Percentiles rank a stretch among this genome's conserved stretches.
Evolutionary conservation across 176 grass and related monocot genomes (phyloP).

Genomic region (Typha latifolia): DNA sequence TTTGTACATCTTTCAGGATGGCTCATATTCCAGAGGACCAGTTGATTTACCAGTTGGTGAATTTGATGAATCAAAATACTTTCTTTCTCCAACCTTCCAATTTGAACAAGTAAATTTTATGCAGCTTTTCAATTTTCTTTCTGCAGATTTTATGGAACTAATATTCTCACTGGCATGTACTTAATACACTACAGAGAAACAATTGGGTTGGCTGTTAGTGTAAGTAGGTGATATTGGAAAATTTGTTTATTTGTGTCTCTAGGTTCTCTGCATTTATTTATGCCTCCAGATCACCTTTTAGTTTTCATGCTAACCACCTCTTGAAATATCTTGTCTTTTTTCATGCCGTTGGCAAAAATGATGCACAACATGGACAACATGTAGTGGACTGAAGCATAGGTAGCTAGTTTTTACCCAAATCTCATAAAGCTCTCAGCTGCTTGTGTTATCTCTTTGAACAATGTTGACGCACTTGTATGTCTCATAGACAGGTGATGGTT

Average conservation of each 20-base stretch:
- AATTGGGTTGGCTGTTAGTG: constrained; percentile 4
- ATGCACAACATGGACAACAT: too few species aligned
- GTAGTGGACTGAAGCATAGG: too few species aligned
- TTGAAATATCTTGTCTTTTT: not conserved
- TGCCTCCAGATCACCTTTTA: not conserved
- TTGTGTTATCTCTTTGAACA: too few species aligned
- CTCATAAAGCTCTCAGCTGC: too few species aligned
- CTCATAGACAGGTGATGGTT: too few species aligned
- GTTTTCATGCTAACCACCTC: not conserved
- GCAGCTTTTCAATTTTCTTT: constrained; percentile 6
- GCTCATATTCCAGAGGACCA: constrained; percentile 93
- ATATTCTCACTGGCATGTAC: too few species aligned
- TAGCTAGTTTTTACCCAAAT: too few species aligned
- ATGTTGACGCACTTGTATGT: too few species aligned
- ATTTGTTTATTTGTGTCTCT: not conserved
- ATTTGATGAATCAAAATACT: constrained; percentile 82
- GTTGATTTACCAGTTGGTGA: constrained; percentile 62
- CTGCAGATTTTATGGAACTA: not conserved
- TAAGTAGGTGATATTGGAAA: not conserved
- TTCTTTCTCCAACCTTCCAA: constrained; percentile 77
- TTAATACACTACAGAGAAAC: too few species aligned
- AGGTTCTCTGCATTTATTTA: not conserved
- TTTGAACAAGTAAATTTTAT: constrained; percentile 83
- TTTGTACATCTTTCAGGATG: constrained; percentile 57
- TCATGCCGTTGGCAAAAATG: not conserved